Evolutionary conservation across 108 stramenopile species (phyloP), one percentile per base, ranked within the genome.

Genomic region (Skeletonema grethae): DNA sequence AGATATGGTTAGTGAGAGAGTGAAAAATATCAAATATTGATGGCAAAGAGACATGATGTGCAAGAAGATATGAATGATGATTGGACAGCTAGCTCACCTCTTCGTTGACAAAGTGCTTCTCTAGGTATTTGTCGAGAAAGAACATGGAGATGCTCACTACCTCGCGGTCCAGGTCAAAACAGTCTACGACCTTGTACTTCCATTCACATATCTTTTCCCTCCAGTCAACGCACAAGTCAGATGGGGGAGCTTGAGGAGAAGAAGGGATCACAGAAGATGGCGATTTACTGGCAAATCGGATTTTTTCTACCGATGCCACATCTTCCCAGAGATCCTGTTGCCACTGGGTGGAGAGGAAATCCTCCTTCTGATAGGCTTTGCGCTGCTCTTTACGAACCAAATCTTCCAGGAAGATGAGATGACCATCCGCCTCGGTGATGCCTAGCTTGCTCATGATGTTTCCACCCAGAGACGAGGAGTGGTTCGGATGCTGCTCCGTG

Each of bases 141-240:
- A 84, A 86, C 69, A 93, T 77, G 57, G 87, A 61, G 12, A 88
- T 78, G 62, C 69, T 61, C 28, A 91, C 88, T 25, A 93, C 77
- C 72, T 91, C 87, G 11, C 90, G 72, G 59, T 85, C 78, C 66
- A 85, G 83, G 55, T 91, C 85, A 38, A 91, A 91, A 56, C 88
- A 87, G 58, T 91, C 90, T 15, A 91, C 80, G 6, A 88, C 87
- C 66, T 88, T 85, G 63, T 89, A 92, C 39, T 73, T 83, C 91
- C 91, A 92, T 63, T 92, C 87, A 63, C 85, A 86, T 20, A 89
- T 92, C 66, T 56, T 68, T 25, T 69, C 75, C 45, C 75, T 43
- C 67, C 75, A 69, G 32, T 36, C 43, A 59, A 67, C 46, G 24
- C 67, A 68, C 12, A 63, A 57, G 55, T 28, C 32, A 6, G 57